Evolutionary conservation across 176 grass and related monocot genomes (phyloP).

Genomic region (Carex scoparia): DNA sequence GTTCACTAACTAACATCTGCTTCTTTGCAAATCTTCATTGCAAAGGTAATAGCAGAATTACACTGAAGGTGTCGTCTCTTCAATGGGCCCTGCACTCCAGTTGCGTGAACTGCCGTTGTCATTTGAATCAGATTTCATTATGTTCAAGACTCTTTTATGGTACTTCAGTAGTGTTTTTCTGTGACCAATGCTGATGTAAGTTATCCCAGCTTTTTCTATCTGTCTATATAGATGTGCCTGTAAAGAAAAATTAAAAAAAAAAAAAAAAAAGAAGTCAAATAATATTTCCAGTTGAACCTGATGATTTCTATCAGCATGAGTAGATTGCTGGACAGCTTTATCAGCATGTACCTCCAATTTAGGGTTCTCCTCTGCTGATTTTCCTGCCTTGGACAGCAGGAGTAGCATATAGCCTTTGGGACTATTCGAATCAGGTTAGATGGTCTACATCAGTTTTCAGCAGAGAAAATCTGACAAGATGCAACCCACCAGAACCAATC

Average conservation of each 20-base stretch:
- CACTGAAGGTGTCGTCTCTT: constrained; percentile 38
- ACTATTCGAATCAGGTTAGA: neutral
- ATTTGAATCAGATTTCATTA: constrained; percentile 41
- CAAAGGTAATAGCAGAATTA: constrained; percentile 14
- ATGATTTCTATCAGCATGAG: neutral
- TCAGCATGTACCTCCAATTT: neutral
- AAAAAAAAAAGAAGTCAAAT: constrained; percentile 6
- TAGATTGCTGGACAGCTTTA: neutral
- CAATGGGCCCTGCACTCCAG: constrained; percentile 40
- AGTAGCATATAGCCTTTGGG: neutral
- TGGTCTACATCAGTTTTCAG: neutral
- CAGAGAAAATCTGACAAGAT: neutral
- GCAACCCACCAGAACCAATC: neutral
- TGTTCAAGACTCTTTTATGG: constrained; percentile 72
- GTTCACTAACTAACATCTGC: neutral
- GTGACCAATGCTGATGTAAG: constrained; percentile 88
- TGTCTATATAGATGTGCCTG: constrained; percentile 81
- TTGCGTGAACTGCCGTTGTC: constrained; percentile 21
- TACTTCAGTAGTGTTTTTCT: constrained; percentile 75
- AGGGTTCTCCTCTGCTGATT: neutral
- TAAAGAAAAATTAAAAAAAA: neutral
- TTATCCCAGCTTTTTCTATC: constrained; percentile 89
- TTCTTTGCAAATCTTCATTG: neutral
- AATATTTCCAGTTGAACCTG: neutral
- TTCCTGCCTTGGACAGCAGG: neutral